Evolutionary conservation across 139 green algal species (phyloP), one percentile per base, ranked within the genome.

Genomic region (Limnomonas spitsbergensis): DNA sequence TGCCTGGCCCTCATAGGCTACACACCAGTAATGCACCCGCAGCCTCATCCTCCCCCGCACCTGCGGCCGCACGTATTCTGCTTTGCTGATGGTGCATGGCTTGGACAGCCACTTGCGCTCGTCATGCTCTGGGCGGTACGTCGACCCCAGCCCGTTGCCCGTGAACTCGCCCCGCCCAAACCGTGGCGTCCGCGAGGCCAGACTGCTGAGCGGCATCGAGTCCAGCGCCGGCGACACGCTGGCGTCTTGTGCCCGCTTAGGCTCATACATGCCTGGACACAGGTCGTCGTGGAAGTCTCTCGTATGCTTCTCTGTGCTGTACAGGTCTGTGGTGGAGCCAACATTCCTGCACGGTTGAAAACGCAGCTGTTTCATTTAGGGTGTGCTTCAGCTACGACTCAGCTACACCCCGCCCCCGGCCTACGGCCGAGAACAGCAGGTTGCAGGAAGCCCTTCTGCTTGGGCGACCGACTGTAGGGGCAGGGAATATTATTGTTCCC

Each of bases 41-140:
- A n/a, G n/a, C n/a, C n/a, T n/a, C n/a, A n/a, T n/a, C n/a, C n/a
- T n/a, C n/a, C n/a, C n/a, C n/a, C 47, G 14, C 47, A 61, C 47
- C 31, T 80, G 73, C n/a, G 79, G 79, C 37, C 79, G 73, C 66
- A 84, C 36, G 66, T 84, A 84, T 36, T 80, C 73, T 2, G 79
- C 52, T 37, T 84, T 84, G 67, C 36, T 73, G 20, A 84, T 84
- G 40, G 73, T 80, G 20, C 54, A 26, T 27, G 4, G 24, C 29
- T 74, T 74, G 9, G 56, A 70, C n/a, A 70, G 56, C 68, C 68
- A 74, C 36, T n/a, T 42, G 7, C 34, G 29, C 24, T 42, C 6
- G 36, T 74, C 68, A n/a, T 31, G 4, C 68, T 74, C 68, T 53
- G 68, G 68, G 29, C 68, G 9, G 36, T 74, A 74, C 36, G 68